Evolutionary conservation across 331 rosid species (phyloP), one percentile per base, ranked within the genome.

Genomic region (Rosa hybrid): DNA sequence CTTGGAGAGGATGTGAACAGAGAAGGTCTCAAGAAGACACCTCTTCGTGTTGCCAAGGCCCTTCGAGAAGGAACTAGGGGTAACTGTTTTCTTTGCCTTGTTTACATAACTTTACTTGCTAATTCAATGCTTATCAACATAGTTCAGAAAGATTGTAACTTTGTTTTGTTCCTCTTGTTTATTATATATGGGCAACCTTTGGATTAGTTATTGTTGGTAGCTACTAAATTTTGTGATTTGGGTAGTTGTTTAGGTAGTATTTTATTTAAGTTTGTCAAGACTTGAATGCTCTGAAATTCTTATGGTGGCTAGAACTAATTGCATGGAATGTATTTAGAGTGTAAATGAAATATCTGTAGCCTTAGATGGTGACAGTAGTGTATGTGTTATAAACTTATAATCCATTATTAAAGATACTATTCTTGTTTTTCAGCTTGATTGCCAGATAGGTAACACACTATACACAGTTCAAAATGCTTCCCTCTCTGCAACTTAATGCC

Each of bases 1-100:
- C 85, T 96, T 8, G 94, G 94, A 16, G 98, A 96, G 79, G 98
- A 96, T 83, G 75, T 88, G 51, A 87, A 89, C 80, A 87, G 99
- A 77, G 98, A 96, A 80, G 98, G 99, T 72, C 71, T 96, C 63
- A 83, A 78, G 78, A 96, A 89, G 86, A 96, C 97, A 34, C 99
- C 99, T 57, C 86, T 88, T 76, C 97, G 97, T 50, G 98, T 96
- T 78, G 98, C 99, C 25, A 93, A 96, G 84, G 97, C 99, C 56
- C 94, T 96, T 63, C 83, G 92, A 67, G 94, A 96, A 83, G 99
- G 99, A 85, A 96, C 99, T 39, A 90, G 78, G 87, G 99, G 99
- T 96, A 53, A 68, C 46, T 77, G 59, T 69, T 56, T 27, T 25
- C 56, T 64, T 27, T 25, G 6, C 12, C 10, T 48, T 30, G 74